Evolutionary conservation across 2,329 filamentous ascomycete species (phyloP).

Genomic region (Colletotrichum orchidophilum): DNA sequence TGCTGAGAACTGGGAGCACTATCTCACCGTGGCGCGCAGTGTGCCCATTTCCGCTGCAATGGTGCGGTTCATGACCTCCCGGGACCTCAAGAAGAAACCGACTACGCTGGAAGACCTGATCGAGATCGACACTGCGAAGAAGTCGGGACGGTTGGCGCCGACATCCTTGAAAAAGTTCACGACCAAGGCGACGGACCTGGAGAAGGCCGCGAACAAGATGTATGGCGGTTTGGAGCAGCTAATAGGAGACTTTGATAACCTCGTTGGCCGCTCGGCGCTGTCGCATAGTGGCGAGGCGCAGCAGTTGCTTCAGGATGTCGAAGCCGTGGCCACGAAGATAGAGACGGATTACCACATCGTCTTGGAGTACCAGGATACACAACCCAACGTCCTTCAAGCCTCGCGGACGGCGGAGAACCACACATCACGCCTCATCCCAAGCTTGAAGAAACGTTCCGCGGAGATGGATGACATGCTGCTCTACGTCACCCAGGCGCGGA

Average conservation of each 20-base stretch:
- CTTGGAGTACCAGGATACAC: conserved; percentile 71
- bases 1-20: conserved; percentile 72
- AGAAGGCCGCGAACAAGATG: conserved; percentile 68
- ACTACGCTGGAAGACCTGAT: conserved; percentile 79
- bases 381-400: conserved; percentile 67
- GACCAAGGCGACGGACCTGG: conserved; percentile 67
- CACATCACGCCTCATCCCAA: conserved; percentile 70
- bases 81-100: conserved; percentile 54
- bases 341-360: conserved; percentile 85
- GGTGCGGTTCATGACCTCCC: conserved; percentile 69
- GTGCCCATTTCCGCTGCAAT: conserved; percentile 74
- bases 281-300: conserved; percentile 70
- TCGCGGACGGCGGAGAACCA: conserved; percentile 72
- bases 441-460: conserved; percentile 60
- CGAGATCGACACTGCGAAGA: conserved; percentile 76
- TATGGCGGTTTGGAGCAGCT: conserved; percentile 69
- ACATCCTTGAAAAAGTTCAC: conserved; percentile 68
- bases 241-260: conserved; percentile 70
- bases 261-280: conserved; percentile 62
- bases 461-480: conserved; percentile 71
- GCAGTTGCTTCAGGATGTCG: conserved; percentile 83
- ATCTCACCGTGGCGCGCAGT: conserved; percentile 70
- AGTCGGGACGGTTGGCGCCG: conserved; percentile 73
- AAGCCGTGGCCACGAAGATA: conserved; percentile 86
- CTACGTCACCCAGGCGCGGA: conserved; percentile 72